Evolutionary conservation across 305 asterid species (phyloP).

Genomic region (Rubia peregrina): DNA sequence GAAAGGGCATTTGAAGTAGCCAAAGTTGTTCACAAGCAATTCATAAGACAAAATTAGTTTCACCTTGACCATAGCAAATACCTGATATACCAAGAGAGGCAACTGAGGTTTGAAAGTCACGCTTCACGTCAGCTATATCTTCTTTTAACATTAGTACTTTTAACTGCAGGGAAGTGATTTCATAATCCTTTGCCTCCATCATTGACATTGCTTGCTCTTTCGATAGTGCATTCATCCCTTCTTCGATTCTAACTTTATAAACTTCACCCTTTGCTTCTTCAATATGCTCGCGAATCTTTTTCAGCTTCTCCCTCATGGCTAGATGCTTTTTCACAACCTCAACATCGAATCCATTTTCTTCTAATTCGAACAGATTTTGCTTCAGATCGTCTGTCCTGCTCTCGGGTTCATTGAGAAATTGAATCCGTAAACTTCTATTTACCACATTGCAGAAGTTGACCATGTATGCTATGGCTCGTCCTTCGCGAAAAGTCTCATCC

Average conservation of each 20-base stretch:
- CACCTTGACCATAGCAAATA: neutral
- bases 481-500: conserved; percentile 66
- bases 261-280: neutral
- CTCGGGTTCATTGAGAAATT: conserved; percentile 29
- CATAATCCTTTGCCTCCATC: neutral
- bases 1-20: neutral
- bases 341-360: no score
- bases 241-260: neutral
- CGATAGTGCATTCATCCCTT: no score
- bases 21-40: neutral
- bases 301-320: no score
- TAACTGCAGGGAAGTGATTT: neutral
- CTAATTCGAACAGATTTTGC: conserved; percentile 44
- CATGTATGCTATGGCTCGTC: conserved; percentile 69
- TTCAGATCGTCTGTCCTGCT: conserved; percentile 36
- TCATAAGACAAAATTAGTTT: neutral
- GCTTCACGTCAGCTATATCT: conserved; percentile 9
- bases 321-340: no score
- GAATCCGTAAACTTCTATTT: conserved; percentile 40
- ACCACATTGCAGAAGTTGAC: conserved; percentile 49
- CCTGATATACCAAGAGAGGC: conserved; percentile 1
- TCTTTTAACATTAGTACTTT: neutral
- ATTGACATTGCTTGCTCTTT: neutral
- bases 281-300: neutral
- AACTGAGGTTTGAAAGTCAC: conserved; percentile 26